These are phyloP conservation scores for Hypoxylon cercidicola DNA, from an alignment of 495 filamentous ascomycete genomes.

Conservation along the genomic window DNA sequence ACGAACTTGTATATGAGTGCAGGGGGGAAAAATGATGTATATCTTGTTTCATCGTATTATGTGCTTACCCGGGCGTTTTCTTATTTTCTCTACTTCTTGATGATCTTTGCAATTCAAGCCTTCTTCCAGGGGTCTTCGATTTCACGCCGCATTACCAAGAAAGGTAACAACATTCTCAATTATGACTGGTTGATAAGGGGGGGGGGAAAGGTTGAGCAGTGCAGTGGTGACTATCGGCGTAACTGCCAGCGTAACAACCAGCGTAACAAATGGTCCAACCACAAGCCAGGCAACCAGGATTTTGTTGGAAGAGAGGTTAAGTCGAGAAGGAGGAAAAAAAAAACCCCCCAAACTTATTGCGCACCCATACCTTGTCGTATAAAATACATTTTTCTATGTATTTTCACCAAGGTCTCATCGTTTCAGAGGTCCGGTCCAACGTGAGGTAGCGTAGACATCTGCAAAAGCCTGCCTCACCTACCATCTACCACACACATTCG, in stretches of 20 bases:
- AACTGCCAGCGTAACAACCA: no score
- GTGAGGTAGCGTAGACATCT: constrained; percentile 18
- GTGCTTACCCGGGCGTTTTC: constrained; percentile 6
- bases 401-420: neutral
- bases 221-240: neutral
- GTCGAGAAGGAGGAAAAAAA: neutral
- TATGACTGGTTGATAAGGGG: neutral
- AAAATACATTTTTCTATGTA: neutral
- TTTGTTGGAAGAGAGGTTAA: constrained; percentile 2
- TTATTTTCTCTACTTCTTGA: neutral
- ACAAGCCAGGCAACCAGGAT: neutral
- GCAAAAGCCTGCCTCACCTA: constrained; percentile 10
- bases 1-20: neutral
- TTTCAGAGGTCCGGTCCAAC: constrained; percentile 14
- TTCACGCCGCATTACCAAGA: constrained; percentile 23
- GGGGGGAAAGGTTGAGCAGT: neutral
- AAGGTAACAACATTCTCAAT: neutral
- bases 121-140: neutral
- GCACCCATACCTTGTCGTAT: neutral
- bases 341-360: no score
- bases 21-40: neutral
- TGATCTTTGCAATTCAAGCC: neutral
- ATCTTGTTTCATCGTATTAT: neutral
- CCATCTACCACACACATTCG: constrained; percentile 33
- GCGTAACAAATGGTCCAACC: neutral